phyloP scores from a whole-genome alignment of 179 eudicot species.

The Actinidia polygama region DNA sequence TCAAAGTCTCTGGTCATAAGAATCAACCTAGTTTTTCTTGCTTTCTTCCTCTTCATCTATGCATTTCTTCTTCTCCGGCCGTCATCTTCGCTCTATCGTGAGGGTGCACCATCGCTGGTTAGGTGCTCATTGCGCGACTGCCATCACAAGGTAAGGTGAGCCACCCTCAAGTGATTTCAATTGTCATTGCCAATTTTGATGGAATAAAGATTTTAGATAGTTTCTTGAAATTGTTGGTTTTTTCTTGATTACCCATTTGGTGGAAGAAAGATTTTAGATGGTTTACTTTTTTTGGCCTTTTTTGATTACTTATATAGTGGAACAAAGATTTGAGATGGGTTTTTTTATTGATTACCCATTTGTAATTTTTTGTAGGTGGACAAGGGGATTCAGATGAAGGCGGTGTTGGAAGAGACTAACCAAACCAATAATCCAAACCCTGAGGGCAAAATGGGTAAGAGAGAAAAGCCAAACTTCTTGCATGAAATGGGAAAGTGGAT shows the following conservation, averaged over 20 bases:
- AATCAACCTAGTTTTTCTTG: conserved; percentile 71
- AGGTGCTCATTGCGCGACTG: conserved; percentile 67
- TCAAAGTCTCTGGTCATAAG: conserved; percentile 69
- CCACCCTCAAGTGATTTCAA: not conserved
- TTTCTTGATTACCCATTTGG: not conserved
- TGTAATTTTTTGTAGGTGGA: conserved; percentile 38
- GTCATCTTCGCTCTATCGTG: conserved; percentile 43
- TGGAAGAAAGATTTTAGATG: no score
- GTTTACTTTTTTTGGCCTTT: not conserved
- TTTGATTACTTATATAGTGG: not conserved
- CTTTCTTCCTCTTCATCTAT: conserved; percentile 64
- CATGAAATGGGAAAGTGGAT: conserved; percentile 47
- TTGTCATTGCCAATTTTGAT: not conserved
- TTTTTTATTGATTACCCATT: not conserved
- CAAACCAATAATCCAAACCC: conserved; percentile 21
- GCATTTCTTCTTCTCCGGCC: conserved; percentile 68
- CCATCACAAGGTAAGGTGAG: conserved; percentile 98
- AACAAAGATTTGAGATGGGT: not conserved
- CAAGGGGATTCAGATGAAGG: conserved; percentile 68
- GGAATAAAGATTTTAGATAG: not conserved
- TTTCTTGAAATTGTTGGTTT: not conserved
- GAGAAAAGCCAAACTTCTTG: conserved; percentile 65
- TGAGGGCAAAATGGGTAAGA: conserved; percentile 32
- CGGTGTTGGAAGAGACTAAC: conserved; percentile 54
- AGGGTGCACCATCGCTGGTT: conserved; percentile 35